A percentile compares a stretch with the other conserved stretches of the same genome.
Evolutionary conservation across 805 yeast genomes (phyloP).

Genomic region (Saturnispora gosingensis): DNA sequence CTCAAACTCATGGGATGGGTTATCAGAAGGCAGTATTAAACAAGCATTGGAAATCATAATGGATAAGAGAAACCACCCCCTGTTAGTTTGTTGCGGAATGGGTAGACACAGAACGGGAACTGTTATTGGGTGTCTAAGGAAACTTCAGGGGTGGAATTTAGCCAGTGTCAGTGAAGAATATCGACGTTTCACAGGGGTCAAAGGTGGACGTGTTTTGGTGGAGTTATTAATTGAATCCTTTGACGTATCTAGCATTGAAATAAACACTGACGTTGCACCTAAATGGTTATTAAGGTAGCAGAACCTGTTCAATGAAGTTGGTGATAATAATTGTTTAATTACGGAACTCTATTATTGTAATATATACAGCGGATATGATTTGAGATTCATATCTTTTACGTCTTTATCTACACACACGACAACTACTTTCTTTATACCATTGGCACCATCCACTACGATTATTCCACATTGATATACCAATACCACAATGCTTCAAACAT

Average conservation of each 20-base stretch:
- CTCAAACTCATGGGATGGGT: conserved; percentile 89
- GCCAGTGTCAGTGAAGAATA: conserved; percentile 92
- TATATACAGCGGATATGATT: neutral
- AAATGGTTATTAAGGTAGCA: conserved; percentile 33
- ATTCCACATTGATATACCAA: too few relatives aligned
- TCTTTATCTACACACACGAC: neutral
- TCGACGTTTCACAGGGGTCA: conserved; percentile 83
- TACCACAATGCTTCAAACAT: neutral
- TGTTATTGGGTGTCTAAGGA: conserved; percentile 84
- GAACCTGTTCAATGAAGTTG: neutral
- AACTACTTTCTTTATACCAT: neutral
- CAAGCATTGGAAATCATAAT: conserved; percentile 63
- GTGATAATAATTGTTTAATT: too few relatives aligned
- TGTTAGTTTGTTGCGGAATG: conserved; percentile 95
- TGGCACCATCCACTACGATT: too few relatives aligned
- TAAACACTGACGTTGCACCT: conserved; percentile 33
- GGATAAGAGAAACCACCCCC: conserved; percentile 71
- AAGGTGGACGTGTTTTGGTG: conserved; percentile 82
- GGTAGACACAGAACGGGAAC: conserved; percentile 97
- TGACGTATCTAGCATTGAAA: conserved; percentile 37
- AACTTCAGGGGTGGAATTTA: conserved; percentile 95
- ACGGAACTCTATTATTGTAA: neutral
- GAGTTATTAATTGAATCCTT: conserved; percentile 79
- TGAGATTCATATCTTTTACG: neutral
- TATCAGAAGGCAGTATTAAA: conserved; percentile 50